phyloP scores from a whole-genome alignment of 805 yeast genomes.

The Lipomyces lipofer region DNA sequence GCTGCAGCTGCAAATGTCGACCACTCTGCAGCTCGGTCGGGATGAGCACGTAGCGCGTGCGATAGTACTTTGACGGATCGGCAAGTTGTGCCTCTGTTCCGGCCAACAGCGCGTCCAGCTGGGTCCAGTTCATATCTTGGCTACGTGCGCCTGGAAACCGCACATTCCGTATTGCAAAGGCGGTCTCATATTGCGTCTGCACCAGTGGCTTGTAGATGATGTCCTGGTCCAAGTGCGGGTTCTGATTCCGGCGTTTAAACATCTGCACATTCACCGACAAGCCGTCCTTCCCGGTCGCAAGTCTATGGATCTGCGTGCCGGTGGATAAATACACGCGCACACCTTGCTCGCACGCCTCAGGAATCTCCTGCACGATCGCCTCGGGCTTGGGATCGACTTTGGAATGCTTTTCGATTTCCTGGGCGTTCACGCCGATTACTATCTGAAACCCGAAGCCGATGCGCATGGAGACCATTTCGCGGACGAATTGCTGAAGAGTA shows the following conservation, averaged over 20 bases:
- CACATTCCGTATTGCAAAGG: slow-evolving; percentile 58
- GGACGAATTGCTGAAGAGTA: slow-evolving; percentile 62
- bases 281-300: slow-evolving; percentile 69
- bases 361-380: slow-evolving; percentile 58
- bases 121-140: slow-evolving; percentile 77
- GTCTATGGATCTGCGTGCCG: slow-evolving; percentile 82
- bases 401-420: slow-evolving; percentile 56
- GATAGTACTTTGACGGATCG: slow-evolving; percentile 57
- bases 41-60: slow-evolving; percentile 79
- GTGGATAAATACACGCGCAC: slow-evolving; percentile 71
- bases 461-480: slow-evolving; percentile 84
- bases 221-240: slow-evolving; percentile 21
- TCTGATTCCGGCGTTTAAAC: slow-evolving; percentile 42
- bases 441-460: slow-evolving; percentile 87
- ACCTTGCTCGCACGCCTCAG: slow-evolving; percentile 53
- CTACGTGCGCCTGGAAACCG: slow-evolving; percentile 51
- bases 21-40: slow-evolving; percentile 69
- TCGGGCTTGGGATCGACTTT: slow-evolving; percentile 49
- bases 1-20: slow-evolving; percentile 39
- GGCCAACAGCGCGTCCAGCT: slow-evolving; percentile 84
- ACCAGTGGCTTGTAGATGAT: slow-evolving; percentile 54
- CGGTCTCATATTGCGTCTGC: slow-evolving; percentile 75
- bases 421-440: slow-evolving; percentile 70
- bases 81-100: slow-evolving; percentile 76
- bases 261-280: slow-evolving; percentile 75